Percentiles rank a stretch among this genome's conserved stretches.
Conservation (phyloP, 345 rosid species). For the Syzygium grande region DNA sequence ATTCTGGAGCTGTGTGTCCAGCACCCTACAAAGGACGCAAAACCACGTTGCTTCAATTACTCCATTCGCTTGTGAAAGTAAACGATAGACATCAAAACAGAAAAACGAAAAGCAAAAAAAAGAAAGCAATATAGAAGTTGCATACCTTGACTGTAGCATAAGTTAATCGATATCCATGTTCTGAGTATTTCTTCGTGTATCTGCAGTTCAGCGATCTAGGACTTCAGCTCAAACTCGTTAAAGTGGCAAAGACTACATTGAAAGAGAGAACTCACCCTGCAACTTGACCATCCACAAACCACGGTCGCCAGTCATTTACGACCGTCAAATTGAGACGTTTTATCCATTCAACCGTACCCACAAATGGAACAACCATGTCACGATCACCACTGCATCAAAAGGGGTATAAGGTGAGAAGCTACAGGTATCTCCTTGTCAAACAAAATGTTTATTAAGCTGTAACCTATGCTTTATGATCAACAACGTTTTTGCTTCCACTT, state of each 20-base stretch:
- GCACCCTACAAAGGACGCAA: conserved; percentile 14
- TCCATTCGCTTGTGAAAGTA: background rate
- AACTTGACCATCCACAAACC: conserved; percentile 34
- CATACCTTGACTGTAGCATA: conserved; percentile 32
- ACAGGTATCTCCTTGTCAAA: background rate
- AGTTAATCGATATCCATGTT: conserved; percentile 20
- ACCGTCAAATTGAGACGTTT: conserved; percentile 11
- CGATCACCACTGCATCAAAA: conserved; percentile 21
- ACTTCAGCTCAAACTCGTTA: background rate
- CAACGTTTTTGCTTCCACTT: background rate
- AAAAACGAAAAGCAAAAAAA: background rate
- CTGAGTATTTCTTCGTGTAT: conserved; percentile 16
- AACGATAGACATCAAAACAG: background rate
- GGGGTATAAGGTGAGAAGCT: background rate
- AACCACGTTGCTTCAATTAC: background rate
- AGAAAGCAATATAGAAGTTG: background rate
- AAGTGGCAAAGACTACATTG: background rate
- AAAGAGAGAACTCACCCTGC: conserved; percentile 23
- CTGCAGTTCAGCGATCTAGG: conserved; percentile 3
- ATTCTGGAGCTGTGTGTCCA: conserved; percentile 32
- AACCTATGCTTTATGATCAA: background rate
- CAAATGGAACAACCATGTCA: conserved; percentile 24
- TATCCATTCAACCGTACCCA: conserved; percentile 23
- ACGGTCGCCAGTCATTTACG: conserved; percentile 26
- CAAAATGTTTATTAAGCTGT: background rate